A percentile compares a stretch with the other conserved stretches of the same genome.
These are phyloP conservation scores for Pseudogymnoascus pannorum DNA, from an alignment of 2,329 filamentous ascomycete genomes.

Conservation along the genomic window DNA sequence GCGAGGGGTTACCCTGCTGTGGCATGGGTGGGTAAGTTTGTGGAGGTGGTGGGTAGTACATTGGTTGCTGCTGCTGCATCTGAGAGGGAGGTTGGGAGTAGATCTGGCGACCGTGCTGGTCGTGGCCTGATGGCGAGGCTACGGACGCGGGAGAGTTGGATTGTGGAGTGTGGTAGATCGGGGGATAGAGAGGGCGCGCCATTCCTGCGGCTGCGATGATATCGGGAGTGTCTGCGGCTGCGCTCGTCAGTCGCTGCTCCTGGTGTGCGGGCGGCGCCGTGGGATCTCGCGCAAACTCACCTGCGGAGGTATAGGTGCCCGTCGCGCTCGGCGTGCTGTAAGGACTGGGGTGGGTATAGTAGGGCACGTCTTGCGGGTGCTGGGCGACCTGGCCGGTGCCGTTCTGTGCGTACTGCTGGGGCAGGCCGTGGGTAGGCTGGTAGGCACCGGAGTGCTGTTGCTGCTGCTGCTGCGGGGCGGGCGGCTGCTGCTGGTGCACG, in stretches of 20 bases:
- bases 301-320: slow-evolving; percentile 79
- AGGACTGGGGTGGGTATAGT: slow-evolving; percentile 70
- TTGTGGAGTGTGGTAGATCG: slow-evolving; percentile 73
- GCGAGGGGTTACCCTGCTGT: slow-evolving; percentile 51
- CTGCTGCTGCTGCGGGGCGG: slow-evolving; percentile 51
- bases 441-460: slow-evolving; percentile 59
- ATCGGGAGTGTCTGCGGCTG: slow-evolving; percentile 47
- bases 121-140: slow-evolving; percentile 79
- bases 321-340: slow-evolving; percentile 78
- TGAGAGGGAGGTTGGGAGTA: slow-evolving; percentile 75
- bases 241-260: slow-evolving; percentile 16
- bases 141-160: slow-evolving; percentile 92
- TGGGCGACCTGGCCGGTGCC: slow-evolving; percentile 55
- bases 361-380: slow-evolving; percentile 59
- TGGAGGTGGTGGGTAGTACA: slow-evolving; percentile 59
- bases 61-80: slow-evolving; percentile 69
- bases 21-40: slow-evolving; percentile 58
- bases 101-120: slow-evolving; percentile 74
- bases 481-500: slow-evolving; percentile 61
- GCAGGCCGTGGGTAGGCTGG: slow-evolving; percentile 58
- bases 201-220: slow-evolving; percentile 60
- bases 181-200: slow-evolving; percentile 70
- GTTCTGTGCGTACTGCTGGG: slow-evolving; percentile 57
- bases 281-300: slow-evolving; percentile 43
- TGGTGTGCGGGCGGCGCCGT: slow-evolving; percentile 10